These are phyloP conservation scores for Trichosanthes truncata DNA, from an alignment of 306 rosid genomes.

Conservation along the genomic window DNA sequence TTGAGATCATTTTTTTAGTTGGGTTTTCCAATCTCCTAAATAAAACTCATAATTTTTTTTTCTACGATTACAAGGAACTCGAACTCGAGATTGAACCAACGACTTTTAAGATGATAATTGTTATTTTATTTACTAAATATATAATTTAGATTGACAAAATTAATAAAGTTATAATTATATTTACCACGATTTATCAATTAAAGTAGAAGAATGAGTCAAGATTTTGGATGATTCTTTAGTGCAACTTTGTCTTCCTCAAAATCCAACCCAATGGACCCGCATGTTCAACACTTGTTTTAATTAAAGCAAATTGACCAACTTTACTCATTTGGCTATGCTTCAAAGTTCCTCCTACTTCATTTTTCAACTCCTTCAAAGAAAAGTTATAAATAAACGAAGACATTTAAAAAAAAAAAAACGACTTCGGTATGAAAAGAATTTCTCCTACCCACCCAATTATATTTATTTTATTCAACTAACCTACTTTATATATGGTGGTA, in stretches of 20 bases:
- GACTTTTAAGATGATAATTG: no score
- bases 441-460: not conserved
- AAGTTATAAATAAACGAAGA: not conserved
- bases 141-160: no score
- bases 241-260: not conserved
- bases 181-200: not conserved
- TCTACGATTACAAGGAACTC: no score
- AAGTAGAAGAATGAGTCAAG: not conserved
- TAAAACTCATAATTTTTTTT: no score
- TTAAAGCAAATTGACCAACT: conserved; percentile 1
- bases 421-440: not conserved
- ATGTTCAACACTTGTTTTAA: not conserved
- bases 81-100: no score
- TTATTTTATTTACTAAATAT: no score
- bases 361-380: not conserved
- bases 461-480: not conserved
- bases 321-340: not conserved
- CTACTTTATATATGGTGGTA: no score
- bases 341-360: not conserved
- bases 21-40: no score
- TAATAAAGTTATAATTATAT: not conserved
- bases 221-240: not conserved
- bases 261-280: not conserved
- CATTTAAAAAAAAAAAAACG: not conserved
- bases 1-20: no score